These are phyloP conservation scores for Hypoxylon rickii DNA, from an alignment of 495 filamentous ascomycete species.

Conservation along the genomic window DNA sequence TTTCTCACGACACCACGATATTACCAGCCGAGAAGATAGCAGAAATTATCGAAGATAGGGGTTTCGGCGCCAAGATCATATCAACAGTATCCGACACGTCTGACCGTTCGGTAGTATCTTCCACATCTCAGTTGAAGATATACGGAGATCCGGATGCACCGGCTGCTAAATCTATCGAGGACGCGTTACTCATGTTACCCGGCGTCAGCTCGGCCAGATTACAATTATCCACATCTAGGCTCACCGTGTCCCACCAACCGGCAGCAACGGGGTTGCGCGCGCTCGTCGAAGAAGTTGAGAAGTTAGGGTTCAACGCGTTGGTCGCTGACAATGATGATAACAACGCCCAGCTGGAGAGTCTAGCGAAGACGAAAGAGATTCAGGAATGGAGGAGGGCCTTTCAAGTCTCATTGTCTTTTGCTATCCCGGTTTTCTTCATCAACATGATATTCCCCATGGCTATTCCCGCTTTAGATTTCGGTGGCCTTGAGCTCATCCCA, in stretches of 20 bases:
- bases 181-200: constrained; percentile 62
- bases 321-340: constrained; percentile 92
- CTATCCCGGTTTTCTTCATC: constrained; percentile 88
- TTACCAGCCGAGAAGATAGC: constrained; percentile 73
- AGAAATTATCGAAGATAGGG: constrained; percentile 89
- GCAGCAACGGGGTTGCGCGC: constrained; percentile 74
- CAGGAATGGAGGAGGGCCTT: constrained; percentile 88
- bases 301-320: constrained; percentile 80
- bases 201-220: constrained; percentile 78
- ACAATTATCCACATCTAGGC: constrained; percentile 66
- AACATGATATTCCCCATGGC: constrained; percentile 90
- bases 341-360: constrained; percentile 92
- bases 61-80: constrained; percentile 86
- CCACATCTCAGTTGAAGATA: constrained; percentile 75
- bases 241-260: constrained; percentile 72
- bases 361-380: constrained; percentile 95
- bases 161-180: constrained; percentile 73
- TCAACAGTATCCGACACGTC: constrained; percentile 56
- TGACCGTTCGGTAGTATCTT: constrained; percentile 52
- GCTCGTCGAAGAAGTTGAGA: constrained; percentile 82
- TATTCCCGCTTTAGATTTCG: constrained; percentile 73
- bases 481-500: constrained; percentile 63
- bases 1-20: constrained; percentile 75
- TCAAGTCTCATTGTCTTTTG: constrained; percentile 73
- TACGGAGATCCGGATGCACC: constrained; percentile 76